A percentile compares a stretch with the other conserved stretches of the same genome.
phyloP scores from a whole-genome alignment of 1,284 basidiomycete species.

The Ustilago esculenta region DNA sequence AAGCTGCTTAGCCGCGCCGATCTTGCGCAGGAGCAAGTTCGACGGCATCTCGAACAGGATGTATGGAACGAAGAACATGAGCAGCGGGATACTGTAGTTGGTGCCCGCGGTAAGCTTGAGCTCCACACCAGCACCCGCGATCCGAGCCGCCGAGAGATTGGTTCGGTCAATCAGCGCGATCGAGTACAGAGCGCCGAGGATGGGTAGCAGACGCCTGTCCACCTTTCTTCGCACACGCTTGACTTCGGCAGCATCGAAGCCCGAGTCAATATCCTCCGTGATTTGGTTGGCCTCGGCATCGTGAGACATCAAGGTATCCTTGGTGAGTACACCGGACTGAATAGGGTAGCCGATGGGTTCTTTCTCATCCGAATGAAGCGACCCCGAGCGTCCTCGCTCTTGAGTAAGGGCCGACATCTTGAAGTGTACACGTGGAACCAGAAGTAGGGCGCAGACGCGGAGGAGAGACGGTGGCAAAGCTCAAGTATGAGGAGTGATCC shows the following conservation, averaged over 20 bases:
- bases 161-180: conserved; percentile 66
- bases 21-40: conserved; percentile 61
- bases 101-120: conserved; percentile 58
- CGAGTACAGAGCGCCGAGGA: conserved; percentile 66
- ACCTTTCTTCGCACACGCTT: conserved; percentile 62
- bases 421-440: background rate
- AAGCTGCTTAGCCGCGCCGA: conserved; percentile 67
- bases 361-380: conserved; percentile 47
- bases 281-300: conserved; percentile 37
- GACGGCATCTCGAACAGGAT: conserved; percentile 58
- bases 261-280: conserved; percentile 46
- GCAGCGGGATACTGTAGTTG: conserved; percentile 58
- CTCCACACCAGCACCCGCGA: conserved; percentile 52
- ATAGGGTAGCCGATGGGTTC: conserved; percentile 36
- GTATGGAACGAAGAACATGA: conserved; percentile 68
- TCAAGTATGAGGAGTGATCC: background rate
- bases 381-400: conserved; percentile 36
- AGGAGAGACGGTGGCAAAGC: background rate
- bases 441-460: no score
- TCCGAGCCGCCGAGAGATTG: conserved; percentile 56
- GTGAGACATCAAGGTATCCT: conserved; percentile 24
- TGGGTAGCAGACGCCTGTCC: conserved; percentile 66
- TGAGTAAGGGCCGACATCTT: conserved; percentile 23
- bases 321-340: conserved; percentile 25
- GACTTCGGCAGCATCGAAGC: conserved; percentile 46